Evolutionary conservation across 225 moss, liverwort and hornwort genomes (phyloP).

Genomic region (Physcomitrium patens): DNA sequence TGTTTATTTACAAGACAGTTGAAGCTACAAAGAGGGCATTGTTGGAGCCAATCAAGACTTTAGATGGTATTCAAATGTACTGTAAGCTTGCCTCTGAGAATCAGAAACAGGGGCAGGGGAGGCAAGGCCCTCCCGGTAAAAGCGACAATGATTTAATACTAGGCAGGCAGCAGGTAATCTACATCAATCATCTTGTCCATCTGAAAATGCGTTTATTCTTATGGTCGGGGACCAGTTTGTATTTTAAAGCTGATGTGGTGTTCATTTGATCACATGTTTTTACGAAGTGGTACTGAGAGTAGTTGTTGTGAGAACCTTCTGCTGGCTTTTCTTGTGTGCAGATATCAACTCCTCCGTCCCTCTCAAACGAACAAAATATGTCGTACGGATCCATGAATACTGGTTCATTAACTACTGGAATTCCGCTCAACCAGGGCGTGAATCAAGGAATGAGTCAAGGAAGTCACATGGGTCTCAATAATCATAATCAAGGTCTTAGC

Average conservation of each 20-base stretch:
- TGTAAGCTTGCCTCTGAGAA: conserved; percentile 98
- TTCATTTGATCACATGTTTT: background rate
- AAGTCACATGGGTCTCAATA: conserved; percentile 64
- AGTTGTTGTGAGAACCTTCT: background rate
- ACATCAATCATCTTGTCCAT: background rate
- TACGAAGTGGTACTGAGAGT: background rate
- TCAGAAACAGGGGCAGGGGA: conserved; percentile 69
- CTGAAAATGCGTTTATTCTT: too few species aligned
- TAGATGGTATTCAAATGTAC: conserved; percentile 98
- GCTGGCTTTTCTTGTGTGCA: conserved; percentile 35
- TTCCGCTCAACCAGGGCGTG: conserved; percentile 86
- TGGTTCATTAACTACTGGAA: conserved; percentile 83
- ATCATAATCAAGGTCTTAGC: conserved; percentile 72
- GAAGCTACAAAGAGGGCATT: conserved; percentile 94
- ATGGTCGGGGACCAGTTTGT: background rate
- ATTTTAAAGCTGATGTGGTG: background rate
- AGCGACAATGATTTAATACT: conserved; percentile 57
- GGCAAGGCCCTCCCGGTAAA: conserved; percentile 60
- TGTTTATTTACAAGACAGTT: conserved; percentile 93
- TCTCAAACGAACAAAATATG: conserved; percentile 59
- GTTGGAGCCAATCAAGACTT: conserved; percentile 89
- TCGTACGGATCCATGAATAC: conserved; percentile 80
- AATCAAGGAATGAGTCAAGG: conserved; percentile 82
- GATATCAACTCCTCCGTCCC: conserved; percentile 58
- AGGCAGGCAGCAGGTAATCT: conserved; percentile 60